These are phyloP conservation scores for Beta lomatogona DNA, from an alignment of 179 eudicot species.

Conservation along the genomic window DNA sequence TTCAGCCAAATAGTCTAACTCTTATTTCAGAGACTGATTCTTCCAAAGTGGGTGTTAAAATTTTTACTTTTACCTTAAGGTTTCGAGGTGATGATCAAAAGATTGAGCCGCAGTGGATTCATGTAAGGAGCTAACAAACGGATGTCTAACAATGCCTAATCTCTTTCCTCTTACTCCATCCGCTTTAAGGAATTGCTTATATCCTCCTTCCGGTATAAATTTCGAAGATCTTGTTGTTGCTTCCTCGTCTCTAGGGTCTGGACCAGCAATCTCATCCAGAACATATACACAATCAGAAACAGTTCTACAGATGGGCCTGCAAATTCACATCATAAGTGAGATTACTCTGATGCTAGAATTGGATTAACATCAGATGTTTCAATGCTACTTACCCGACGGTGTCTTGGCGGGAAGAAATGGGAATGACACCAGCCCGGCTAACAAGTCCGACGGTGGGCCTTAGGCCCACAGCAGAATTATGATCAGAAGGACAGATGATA, in stretches of 20 bases:
- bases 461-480: conserved; percentile 55
- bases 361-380: background rate
- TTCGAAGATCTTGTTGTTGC: conserved; percentile 54
- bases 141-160: conserved; percentile 66
- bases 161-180: conserved; percentile 66
- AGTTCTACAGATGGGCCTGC: conserved; percentile 82
- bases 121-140: conserved; percentile 47
- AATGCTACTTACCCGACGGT: conserved; percentile 48
- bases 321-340: conserved; percentile 7
- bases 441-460: conserved; percentile 66
- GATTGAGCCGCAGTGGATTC: conserved; percentile 30
- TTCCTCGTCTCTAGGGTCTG: conserved; percentile 59
- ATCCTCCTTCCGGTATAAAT: conserved; percentile 72
- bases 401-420: conserved; percentile 56
- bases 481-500: conserved; percentile 56
- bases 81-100: conserved; percentile 51
- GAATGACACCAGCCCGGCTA: conserved; percentile 68
- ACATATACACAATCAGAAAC: conserved; percentile 74
- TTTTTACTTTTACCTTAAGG: conserved; percentile 37
- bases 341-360: background rate
- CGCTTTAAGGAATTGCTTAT: conserved; percentile 52
- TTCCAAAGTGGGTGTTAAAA: background rate
- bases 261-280: conserved; percentile 65
- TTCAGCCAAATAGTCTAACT: too few species aligned
- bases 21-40: background rate